Evolutionary conservation across 495 filamentous ascomycete genomes (phyloP).

Genomic region (Usnea hakonensis): DNA sequence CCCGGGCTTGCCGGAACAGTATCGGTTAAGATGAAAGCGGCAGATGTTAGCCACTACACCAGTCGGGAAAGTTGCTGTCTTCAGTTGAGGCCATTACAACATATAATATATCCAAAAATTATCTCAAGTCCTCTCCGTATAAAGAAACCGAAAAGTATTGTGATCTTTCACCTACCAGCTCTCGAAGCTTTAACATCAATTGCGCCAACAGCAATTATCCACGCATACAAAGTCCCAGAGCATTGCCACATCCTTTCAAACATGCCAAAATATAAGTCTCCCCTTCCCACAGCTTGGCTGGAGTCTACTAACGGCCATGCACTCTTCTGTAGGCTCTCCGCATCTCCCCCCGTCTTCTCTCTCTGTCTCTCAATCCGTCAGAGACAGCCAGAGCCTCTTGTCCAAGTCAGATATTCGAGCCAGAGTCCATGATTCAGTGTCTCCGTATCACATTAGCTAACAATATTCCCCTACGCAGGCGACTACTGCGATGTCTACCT

Average conservation of each 20-base stretch:
- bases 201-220: slow-evolving; percentile 4
- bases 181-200: not conserved
- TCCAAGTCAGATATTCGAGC: no score
- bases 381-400: no score
- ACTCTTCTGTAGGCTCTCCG: slow-evolving; percentile 62
- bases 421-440: no score
- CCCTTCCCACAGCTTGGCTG: slow-evolving; percentile 1
- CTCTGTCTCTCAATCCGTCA: no score
- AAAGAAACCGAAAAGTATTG: not conserved
- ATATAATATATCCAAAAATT: no score
- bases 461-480: slow-evolving; percentile 46
- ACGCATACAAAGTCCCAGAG: not conserved
- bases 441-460: no score
- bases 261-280: slow-evolving; percentile 76
- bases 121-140: not conserved
- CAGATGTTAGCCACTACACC: no score
- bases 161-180: not conserved
- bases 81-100: no score
- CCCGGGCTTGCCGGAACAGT: no score
- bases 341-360: no score
- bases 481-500: slow-evolving; percentile 99
- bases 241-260: slow-evolving; percentile 27
- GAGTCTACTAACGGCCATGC: slow-evolving; percentile 41
- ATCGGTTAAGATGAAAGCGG: no score
- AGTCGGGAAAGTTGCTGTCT: no score